Percentiles rank a stretch among this genome's conserved stretches.
These are phyloP conservation scores for Piromyces finnis DNA, from an alignment of 192 early-diverging fungal genomes.

Conservation along the genomic window DNA sequence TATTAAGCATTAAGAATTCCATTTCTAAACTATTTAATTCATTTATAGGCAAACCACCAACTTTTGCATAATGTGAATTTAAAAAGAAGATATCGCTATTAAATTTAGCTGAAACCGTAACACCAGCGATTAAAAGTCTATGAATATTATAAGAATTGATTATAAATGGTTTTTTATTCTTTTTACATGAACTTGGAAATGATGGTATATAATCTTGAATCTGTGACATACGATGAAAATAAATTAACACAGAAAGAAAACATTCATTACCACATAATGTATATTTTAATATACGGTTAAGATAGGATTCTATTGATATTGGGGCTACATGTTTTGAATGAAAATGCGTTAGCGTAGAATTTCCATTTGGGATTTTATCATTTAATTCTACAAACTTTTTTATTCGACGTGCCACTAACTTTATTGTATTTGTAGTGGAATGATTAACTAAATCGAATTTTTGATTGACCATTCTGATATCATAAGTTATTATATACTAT, in stretches of 20 bases:
- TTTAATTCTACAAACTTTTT: background rate
- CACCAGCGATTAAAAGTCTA: slow-evolving; percentile 71
- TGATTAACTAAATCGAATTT: background rate
- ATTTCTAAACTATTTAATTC: slow-evolving; percentile 86
- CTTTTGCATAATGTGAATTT: slow-evolving; percentile 71
- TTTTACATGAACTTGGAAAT: background rate
- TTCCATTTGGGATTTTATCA: background rate
- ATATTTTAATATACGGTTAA: slow-evolving; percentile 77
- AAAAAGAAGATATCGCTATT: slow-evolving; percentile 88
- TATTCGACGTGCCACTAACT: background rate
- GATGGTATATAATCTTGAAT: background rate
- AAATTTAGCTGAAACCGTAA: slow-evolving; percentile 78
- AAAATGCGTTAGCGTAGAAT: slow-evolving; percentile 40
- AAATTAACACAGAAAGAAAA: slow-evolving; percentile 71
- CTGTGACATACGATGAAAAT: slow-evolving; percentile 66
- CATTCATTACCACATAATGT: slow-evolving; percentile 83
- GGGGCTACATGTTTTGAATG: slow-evolving; percentile 81
- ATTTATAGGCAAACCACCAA: slow-evolving; percentile 66
- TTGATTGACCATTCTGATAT: background rate
- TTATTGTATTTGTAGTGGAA: background rate
- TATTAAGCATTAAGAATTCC: slow-evolving; percentile 69
- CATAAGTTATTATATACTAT: background rate
- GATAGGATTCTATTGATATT: slow-evolving; percentile 72
- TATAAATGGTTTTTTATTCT: background rate
- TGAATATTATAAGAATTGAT: slow-evolving; percentile 59